Evolutionary conservation across 176 grass and related monocot genomes (phyloP), one percentile per base, ranked within the genome.

Genomic region (Leersia perrieri): DNA sequence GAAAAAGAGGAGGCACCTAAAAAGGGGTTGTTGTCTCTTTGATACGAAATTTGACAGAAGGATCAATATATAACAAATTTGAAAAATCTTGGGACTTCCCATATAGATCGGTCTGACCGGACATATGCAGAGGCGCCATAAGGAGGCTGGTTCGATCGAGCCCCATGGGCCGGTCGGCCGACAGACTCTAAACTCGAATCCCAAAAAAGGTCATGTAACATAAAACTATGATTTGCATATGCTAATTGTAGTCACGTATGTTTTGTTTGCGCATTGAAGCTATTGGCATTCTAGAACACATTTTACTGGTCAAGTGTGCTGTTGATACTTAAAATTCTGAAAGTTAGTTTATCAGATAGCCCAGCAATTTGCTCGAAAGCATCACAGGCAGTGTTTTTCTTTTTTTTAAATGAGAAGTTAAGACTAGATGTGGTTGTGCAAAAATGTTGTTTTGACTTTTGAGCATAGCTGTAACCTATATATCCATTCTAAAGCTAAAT

Each of bases 261-360:
- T 49, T 12, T 49, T 18, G 39, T 13, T 49, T 71, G 55, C 31
- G 18, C 1, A 70, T 72, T 20, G 13, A 62, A 70, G 66, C 31
- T 77, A 20, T 42, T 72, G 33, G 14, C 23, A 20, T 26, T 83
- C 66, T 72, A 42, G 26, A 82, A 39, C 66, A 83, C 11, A 65
- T 14, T 82, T 72, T 66, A 72, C 33, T 77, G 40, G 1, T 58
- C 39, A 87, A 70, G 58, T 72, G 35, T 83, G 60, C n/a, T 73
- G 67, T 44, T 78, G 80, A 60, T 29, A 20, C 40, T 77, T 77
- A 26, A 38, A 60, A 51, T 33, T n/a, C 60, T 75, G 47, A 61
- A 15, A 83, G 58, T 10, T 20, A 51, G 20, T 5, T 51, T 14
- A 27, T 47, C 76, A 16, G 29, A 34, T 18, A 51, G 30, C 31